Conservation (phyloP, 768 basidiomycete species). For the Chalciporus piperatus region DNA sequence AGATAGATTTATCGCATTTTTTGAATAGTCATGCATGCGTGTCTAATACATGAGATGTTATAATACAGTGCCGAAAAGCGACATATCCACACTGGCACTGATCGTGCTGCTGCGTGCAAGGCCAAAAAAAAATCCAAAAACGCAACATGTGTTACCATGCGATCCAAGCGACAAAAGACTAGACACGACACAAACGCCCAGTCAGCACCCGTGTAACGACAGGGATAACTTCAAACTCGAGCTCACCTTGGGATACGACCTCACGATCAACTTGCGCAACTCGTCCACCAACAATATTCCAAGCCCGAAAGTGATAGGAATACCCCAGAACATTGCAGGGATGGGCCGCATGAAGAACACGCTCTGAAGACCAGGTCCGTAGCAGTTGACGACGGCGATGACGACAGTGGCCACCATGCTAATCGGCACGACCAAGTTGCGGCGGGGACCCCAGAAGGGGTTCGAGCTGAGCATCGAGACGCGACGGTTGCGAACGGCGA, state of each 20-base stretch:
- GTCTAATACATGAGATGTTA: too few relatives aligned
- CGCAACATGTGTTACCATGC: conserved; percentile 4
- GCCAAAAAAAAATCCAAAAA: too few relatives aligned
- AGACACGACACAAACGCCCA: background rate
- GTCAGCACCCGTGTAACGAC: background rate
- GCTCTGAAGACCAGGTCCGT: conserved; percentile 31
- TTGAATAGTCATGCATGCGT: too few relatives aligned
- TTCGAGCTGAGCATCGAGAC: conserved; percentile 27
- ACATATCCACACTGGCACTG: too few relatives aligned
- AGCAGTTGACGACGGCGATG: conserved; percentile 35
- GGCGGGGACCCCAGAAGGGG: conserved; percentile 38
- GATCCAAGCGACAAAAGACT: conserved; percentile 27
- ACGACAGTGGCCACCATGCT: conserved; percentile 33
- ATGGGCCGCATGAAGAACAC: conserved; percentile 40
- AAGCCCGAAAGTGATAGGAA: conserved; percentile 41
- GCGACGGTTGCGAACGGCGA: conserved; percentile 29
- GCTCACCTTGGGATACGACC: conserved; percentile 43
- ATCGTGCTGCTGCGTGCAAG: too few relatives aligned
- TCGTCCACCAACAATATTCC: conserved; percentile 46
- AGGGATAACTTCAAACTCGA: too few relatives aligned
- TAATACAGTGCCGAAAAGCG: too few relatives aligned
- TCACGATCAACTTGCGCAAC: conserved; percentile 42
- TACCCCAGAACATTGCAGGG: conserved; percentile 44
- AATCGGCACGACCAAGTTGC: conserved; percentile 31
- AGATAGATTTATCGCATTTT: too few relatives aligned